Base-by-base conservation (phyloP, 1,284 basidiomycete genomes). In the Heterobasidion annosum region DNA sequence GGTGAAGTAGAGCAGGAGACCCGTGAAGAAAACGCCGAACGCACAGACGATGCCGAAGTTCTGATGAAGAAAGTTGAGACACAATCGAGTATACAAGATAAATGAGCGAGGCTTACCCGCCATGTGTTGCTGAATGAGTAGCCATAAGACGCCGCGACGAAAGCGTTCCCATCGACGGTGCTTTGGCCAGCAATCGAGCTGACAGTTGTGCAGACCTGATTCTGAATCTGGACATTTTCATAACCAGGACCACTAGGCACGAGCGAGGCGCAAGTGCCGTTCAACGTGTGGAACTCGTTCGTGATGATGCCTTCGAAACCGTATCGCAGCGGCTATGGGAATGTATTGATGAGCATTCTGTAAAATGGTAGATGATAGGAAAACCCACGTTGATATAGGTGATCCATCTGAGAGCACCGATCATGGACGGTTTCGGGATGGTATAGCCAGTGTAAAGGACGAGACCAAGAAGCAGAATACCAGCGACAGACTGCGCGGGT, bases 101-200 rank as follows among this genome's bases (percentile, higher is more conserved):
- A 45, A n/a, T 7, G 19, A n/a, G 3, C 16, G 8, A 18, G 0
- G 74, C 80, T 56, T 59, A 85, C 83, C 67, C 76, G 75, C 90
- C 90, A 93, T 8, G 85, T 65, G 63, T 92, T 71, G 25, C 65
- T 67, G 56, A 78, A 77, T 16, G 70, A 64, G 67, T 91, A 95
- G 0, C 70, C 73, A 65, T 77, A 95, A 0, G 82, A 79, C 0
- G 81, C 65, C 15, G 58, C 60, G 40, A 91, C 67, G 67, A 84
- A 91, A 12, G 63, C 62, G 32, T 75, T 71, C 0, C 82, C 82
- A 45, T 72, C 63, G 18, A 85, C 82, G 12, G 61, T 68, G 8
- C 59, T 56, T 56, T 74, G 68, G 1, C 81, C 82, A 0, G 78
- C 58, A 15, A 73, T 56, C 0, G 79, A 72, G 12, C 83, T 82